Conservation (phyloP, 75 land plant genomes). For the Adiantum capillusveneris region DNA sequence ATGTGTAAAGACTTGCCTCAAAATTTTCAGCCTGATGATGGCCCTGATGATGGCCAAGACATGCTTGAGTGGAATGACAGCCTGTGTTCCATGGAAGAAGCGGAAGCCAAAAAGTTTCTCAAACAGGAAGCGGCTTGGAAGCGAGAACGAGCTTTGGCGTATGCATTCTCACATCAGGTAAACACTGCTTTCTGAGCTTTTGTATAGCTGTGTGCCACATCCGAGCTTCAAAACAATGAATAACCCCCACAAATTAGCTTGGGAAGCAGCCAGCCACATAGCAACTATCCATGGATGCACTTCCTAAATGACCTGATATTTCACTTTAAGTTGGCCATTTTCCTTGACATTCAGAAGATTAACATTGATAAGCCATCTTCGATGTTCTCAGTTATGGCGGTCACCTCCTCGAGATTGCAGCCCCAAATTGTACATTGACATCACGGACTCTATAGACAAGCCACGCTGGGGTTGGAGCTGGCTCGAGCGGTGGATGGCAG, state of each 20-base stretch:
- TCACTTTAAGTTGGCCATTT: no score
- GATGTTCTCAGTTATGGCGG: constrained; percentile 1
- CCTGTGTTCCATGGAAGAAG: constrained; percentile 54
- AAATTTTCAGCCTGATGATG: no score
- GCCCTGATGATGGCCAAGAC: neutral
- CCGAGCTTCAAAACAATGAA: no score
- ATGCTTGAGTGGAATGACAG: constrained; percentile 58
- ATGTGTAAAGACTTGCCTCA: no score
- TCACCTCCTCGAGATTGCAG: neutral
- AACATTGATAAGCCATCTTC: no score
- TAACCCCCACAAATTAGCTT: no score
- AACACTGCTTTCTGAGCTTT: neutral
- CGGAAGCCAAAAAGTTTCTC: constrained; percentile 47
- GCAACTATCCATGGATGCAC: no score
- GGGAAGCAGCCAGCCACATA: no score
- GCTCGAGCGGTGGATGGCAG: constrained; percentile 99
- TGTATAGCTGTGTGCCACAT: no score
- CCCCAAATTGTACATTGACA: neutral
- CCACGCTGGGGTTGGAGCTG: constrained; percentile 96
- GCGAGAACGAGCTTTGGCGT: constrained; percentile 79
- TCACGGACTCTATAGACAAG: constrained; percentile 18
- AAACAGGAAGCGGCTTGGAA: constrained; percentile 69
- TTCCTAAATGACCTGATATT: no score
- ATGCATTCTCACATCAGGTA: constrained; percentile 87
- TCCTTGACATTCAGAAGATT: no score